Percentiles rank a stretch among this genome's conserved stretches.
phyloP scores from a whole-genome alignment of 2,329 filamentous ascomycete species.

The Chaetomium strumarium region DNA sequence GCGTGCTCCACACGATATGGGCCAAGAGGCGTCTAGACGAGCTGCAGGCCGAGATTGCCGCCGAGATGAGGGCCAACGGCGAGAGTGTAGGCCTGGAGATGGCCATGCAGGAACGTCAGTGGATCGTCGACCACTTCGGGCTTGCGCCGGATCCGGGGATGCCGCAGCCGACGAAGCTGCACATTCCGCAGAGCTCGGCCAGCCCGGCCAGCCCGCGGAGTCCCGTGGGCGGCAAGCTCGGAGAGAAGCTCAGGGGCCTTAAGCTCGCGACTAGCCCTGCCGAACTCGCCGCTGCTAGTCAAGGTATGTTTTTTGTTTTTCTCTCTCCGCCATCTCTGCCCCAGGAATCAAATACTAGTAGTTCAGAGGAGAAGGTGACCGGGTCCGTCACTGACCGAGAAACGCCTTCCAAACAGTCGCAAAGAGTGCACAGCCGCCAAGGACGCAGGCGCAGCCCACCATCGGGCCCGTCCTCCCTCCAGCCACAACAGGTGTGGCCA shows the following conservation, averaged over 20 bases:
- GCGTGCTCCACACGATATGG: conserved; percentile 86
- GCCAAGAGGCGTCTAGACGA: conserved; percentile 74
- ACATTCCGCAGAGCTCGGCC: conserved; percentile 26
- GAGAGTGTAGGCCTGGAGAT: conserved; percentile 82
- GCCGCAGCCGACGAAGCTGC: conserved; percentile 20
- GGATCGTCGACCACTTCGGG: conserved; percentile 80
- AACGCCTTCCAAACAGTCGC: conserved; percentile 13
- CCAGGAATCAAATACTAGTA: neutral
- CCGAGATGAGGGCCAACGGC: conserved; percentile 65
- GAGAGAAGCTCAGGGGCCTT: conserved; percentile 74
- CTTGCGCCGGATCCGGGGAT: conserved; percentile 35
- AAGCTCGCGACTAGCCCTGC: conserved; percentile 68
- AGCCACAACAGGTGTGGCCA: conserved; percentile 55
- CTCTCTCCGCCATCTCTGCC: neutral
- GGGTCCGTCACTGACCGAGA: conserved; percentile 2
- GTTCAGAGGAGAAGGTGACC: neutral
- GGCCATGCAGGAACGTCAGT: conserved; percentile 74
- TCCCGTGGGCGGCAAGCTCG: conserved; percentile 62
- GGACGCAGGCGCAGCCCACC: conserved; percentile 13
- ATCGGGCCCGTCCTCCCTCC: conserved; percentile 48
- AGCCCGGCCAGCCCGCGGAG: conserved; percentile 41
- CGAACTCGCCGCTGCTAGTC: conserved; percentile 50
- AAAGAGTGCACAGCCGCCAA: conserved; percentile 11
- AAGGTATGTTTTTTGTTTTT: conserved; percentile 40
- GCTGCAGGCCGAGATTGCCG: conserved; percentile 68